Evolutionary conservation across 805 yeast genomes (phyloP), one percentile per base, ranked within the genome.

Genomic region (Naumovozyma castellii): DNA sequence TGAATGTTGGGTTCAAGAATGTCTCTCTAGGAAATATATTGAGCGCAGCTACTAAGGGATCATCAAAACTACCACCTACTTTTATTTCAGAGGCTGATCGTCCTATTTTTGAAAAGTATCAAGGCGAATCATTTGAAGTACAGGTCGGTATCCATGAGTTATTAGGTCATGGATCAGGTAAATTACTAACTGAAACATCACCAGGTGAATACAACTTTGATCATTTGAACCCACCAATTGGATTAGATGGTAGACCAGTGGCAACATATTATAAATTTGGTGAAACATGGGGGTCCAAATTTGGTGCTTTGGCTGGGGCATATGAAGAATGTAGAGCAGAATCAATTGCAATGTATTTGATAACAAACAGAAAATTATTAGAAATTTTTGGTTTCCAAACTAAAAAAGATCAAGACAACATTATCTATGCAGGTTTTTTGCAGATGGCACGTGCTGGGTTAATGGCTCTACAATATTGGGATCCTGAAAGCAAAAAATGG

Each of bases 311-410:
- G 44, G 83, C 95, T 5, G 95, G 95, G 19, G 78, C 94, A 1
- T 85, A 80, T 57, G 96, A 86, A 62, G 96, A 86, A 61, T 86
- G 95, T 59, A 76, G 96, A 51, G 96, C 96, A 18, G 96, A 86
- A 59, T 75, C 80, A 43, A 94, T 86, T 35, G 95, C 95, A 4
- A 73, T 86, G 75, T 83, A 74, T 57, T 71, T 86, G 48, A 74
- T 81, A 50, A 75, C 88, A 35, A 79, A 80, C 60, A 68, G 75
- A 42, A 70, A 77, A 39, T 69, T 86, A 27, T 68, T 86, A 46
- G 72, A 75, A 22, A 81, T 85, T 40, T 86, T 86, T 58, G 95
- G 85, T 2, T 79, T 77, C 56, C 61, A 64, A 14, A 67, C 69
- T 5, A 62, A 68, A 20, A 65, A 69, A 34, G 83, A 75, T 42